phyloP scores from a whole-genome alignment of 345 rosid species.

The Eucalyptus cloeziana region DNA sequence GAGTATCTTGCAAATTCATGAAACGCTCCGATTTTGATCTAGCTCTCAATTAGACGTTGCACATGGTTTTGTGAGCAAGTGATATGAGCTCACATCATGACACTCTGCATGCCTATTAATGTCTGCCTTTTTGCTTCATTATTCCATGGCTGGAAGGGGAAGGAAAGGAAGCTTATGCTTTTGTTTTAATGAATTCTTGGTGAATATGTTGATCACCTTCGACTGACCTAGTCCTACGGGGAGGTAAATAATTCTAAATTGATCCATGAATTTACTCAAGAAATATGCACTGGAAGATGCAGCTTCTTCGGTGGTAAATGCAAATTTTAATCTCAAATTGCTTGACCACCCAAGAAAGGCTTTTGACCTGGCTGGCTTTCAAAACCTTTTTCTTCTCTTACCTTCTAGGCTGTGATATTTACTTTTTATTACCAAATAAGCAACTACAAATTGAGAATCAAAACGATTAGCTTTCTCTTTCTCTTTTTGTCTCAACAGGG shows the following conservation, averaged over 20 bases:
- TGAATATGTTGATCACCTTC: not conserved
- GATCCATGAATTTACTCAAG: not conserved
- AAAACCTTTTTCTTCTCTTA: not conserved
- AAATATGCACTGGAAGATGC: not conserved
- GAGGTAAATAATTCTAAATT: not conserved
- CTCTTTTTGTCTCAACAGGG: conserved; percentile 37
- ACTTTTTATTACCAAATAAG: not conserved
- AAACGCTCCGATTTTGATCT: not conserved
- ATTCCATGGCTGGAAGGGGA: not conserved
- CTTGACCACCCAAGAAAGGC: not conserved
- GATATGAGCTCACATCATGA: not conserved
- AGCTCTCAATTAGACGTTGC: not conserved
- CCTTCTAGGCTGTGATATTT: not conserved
- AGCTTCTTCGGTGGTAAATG: not conserved
- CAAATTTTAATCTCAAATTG: not conserved
- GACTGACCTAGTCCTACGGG: not conserved
- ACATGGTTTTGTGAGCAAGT: not conserved
- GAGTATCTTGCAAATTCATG: not conserved
- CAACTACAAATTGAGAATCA: not conserved
- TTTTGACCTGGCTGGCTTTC: not conserved
- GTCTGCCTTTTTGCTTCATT: not conserved
- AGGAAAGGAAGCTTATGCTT: not conserved
- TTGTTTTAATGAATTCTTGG: not conserved
- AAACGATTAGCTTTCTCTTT: not conserved
- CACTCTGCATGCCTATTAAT: not conserved